Conservation (phyloP, 1,284 basidiomycete genomes). For the Cryptococcus sp. region DNA sequence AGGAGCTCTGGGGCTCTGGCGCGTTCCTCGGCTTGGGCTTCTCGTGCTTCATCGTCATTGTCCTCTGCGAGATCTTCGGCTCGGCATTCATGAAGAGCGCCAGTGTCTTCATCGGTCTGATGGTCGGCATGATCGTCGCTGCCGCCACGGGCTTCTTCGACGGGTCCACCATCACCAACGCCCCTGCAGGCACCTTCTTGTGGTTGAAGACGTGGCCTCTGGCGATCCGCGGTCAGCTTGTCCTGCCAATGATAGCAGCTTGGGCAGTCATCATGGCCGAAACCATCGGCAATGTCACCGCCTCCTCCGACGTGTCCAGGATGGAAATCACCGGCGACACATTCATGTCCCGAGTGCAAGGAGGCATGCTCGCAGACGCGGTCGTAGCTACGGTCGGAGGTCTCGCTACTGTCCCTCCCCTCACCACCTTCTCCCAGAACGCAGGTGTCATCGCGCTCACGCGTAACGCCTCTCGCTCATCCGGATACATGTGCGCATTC, state of each 20-base stretch:
- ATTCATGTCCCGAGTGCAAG: constrained; percentile 37
- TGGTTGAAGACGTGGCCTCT: constrained; percentile 35
- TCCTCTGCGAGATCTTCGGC: constrained; percentile 40
- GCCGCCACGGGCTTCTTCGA: constrained; percentile 39
- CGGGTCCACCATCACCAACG: constrained; percentile 21
- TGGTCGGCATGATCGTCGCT: constrained; percentile 36
- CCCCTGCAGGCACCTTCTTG: constrained; percentile 35
- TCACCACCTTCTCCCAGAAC: constrained; percentile 44
- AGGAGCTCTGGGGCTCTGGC: constrained; percentile 32
- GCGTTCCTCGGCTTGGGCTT: constrained; percentile 37
- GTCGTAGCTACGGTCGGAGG: constrained; percentile 34
- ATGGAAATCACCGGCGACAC: constrained; percentile 25
- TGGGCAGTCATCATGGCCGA: constrained; percentile 40
- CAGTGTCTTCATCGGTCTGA: constrained; percentile 38
- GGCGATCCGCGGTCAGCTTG: constrained; percentile 30
- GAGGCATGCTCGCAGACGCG: constrained; percentile 40
- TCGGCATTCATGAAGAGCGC: constrained; percentile 41
- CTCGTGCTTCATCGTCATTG: constrained; percentile 27
- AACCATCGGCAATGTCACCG: constrained; percentile 36
- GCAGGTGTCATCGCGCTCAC: constrained; percentile 42
- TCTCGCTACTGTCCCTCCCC: constrained; percentile 36
- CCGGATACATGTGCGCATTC: constrained; percentile 38
- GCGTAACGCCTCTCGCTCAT: constrained; percentile 34
- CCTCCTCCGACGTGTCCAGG: constrained; percentile 31
- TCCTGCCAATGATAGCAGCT: constrained; percentile 37